phyloP scores from a whole-genome alignment of 1,284 basidiomycete species.

The Cystobasidium pallidum region DNA sequence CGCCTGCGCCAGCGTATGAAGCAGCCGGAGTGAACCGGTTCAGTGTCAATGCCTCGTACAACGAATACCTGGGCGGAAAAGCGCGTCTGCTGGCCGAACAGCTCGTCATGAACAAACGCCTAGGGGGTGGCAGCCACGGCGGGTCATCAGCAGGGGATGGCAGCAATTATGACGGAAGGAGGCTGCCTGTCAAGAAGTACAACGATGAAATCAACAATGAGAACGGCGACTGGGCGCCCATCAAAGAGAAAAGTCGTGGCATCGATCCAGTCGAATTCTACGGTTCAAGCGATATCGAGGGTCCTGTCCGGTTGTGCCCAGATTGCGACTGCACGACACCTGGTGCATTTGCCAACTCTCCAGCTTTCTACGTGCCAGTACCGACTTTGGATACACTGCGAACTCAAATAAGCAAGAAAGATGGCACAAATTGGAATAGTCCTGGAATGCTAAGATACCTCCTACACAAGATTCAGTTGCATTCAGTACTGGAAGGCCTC shows the following conservation, averaged over 20 bases:
- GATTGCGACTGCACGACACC: slow-evolving; percentile 38
- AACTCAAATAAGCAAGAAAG: slow-evolving; percentile 18
- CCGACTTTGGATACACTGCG: slow-evolving; percentile 16
- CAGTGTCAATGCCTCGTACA: slow-evolving; percentile 20
- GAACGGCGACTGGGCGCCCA: slow-evolving; percentile 14
- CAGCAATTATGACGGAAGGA: slow-evolving; percentile 8
- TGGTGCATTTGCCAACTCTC: slow-evolving; percentile 35
- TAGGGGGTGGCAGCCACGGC: neutral
- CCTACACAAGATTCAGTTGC: slow-evolving; percentile 31
- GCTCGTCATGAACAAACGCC: slow-evolving; percentile 28
- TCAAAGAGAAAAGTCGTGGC: slow-evolving; percentile 2
- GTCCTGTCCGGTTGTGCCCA: slow-evolving; percentile 36
- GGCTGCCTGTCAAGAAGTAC: slow-evolving; percentile 6
- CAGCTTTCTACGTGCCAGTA: slow-evolving; percentile 21
- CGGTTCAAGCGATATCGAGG: slow-evolving; percentile 23
- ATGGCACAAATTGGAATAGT: slow-evolving; percentile 30
- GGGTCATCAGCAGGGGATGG: slow-evolving; percentile 1
- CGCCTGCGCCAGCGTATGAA: neutral
- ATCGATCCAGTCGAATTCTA: slow-evolving; percentile 27
- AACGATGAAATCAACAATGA: slow-evolving; percentile 29
- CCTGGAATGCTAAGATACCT: slow-evolving; percentile 33
- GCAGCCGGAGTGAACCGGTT: neutral
- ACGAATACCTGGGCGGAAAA: slow-evolving; percentile 36
- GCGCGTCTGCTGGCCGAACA: slow-evolving; percentile 34
- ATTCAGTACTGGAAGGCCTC: slow-evolving; percentile 25